phyloP scores from a whole-genome alignment of 495 filamentous ascomycete genomes.

The Annulohypoxylon stygium region DNA sequence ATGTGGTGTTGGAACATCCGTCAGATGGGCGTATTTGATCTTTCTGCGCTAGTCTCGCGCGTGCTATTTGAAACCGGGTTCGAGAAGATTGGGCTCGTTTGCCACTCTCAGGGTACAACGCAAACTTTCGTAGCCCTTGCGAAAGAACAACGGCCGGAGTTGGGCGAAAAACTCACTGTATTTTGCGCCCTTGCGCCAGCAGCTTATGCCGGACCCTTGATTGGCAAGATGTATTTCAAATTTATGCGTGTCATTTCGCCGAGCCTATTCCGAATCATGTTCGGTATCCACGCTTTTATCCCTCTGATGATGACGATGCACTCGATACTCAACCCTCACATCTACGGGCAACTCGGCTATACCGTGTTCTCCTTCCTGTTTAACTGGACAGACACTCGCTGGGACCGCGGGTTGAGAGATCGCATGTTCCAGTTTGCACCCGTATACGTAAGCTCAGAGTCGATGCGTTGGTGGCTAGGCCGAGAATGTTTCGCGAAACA shows the following conservation, averaged over 20 bases:
- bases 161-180: conserved; percentile 86
- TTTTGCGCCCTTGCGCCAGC: conserved; percentile 95
- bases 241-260: conserved; percentile 89
- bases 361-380: conserved; percentile 92
- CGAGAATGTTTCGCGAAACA: conserved; percentile 91
- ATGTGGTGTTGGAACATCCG: conserved; percentile 99
- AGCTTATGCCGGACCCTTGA: conserved; percentile 88
- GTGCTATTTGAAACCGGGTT: conserved; percentile 88
- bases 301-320: conserved; percentile 95
- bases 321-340: conserved; percentile 65
- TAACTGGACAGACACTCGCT: conserved; percentile 86
- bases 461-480: conserved; percentile 97
- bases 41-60: conserved; percentile 87
- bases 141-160: conserved; percentile 90
- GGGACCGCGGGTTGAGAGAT: conserved; percentile 84
- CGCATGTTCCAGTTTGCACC: conserved; percentile 94
- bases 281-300: conserved; percentile 96
- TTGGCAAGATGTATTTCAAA: conserved; percentile 89
- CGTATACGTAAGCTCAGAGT: conserved; percentile 89
- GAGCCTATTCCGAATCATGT: conserved; percentile 80
- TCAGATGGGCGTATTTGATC: conserved; percentile 91
- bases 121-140: conserved; percentile 90
- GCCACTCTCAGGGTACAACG: conserved; percentile 93
- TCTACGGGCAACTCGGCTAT: conserved; percentile 92
- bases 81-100: conserved; percentile 83